phyloP scores from a whole-genome alignment of 306 rosid genomes.

The Trifolium fragiferum region DNA sequence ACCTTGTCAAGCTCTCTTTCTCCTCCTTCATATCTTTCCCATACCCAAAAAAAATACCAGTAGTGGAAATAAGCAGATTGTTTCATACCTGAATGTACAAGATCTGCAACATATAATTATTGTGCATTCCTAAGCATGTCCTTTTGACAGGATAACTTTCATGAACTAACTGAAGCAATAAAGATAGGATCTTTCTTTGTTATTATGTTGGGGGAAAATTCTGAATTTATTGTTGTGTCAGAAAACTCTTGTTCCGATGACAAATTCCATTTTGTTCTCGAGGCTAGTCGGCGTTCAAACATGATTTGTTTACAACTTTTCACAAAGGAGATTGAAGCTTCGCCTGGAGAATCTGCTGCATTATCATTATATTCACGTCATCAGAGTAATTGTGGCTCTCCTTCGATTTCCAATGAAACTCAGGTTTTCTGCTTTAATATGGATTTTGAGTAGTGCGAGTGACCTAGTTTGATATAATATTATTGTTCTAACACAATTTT shows the following conservation, averaged over 20 bases:
- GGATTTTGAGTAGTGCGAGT: slow-evolving; percentile 33
- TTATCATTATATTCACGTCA: slow-evolving; percentile 71
- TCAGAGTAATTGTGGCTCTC: slow-evolving; percentile 52
- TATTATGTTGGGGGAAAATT: slow-evolving; percentile 33
- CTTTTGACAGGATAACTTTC: slow-evolving; percentile 18
- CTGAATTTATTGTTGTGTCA: slow-evolving; percentile 65
- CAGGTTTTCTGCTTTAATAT: slow-evolving; percentile 61
- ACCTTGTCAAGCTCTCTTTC: slow-evolving; percentile 12
- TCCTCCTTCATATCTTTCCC: slow-evolving; percentile 11
- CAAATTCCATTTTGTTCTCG: slow-evolving; percentile 76
- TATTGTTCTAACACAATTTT: slow-evolving; percentile 30
- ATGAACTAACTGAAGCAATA: slow-evolving; percentile 6
- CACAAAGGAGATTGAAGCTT: slow-evolving; percentile 75
- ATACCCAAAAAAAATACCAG: background rate
- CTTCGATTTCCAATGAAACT: slow-evolving; percentile 60
- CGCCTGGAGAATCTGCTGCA: slow-evolving; percentile 83
- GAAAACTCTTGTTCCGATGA: slow-evolving; percentile 76
- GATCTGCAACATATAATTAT: slow-evolving; percentile 16
- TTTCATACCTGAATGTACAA: slow-evolving; percentile 16
- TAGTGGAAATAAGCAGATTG: background rate
- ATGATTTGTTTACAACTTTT: slow-evolving; percentile 75
- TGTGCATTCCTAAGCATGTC: slow-evolving; percentile 20
- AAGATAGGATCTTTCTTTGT: slow-evolving; percentile 8
- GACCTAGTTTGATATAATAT: slow-evolving; percentile 28
- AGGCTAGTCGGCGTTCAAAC: slow-evolving; percentile 96